phyloP scores from a whole-genome alignment of 1,284 basidiomycete species.

The Vanrija sp. region DNA sequence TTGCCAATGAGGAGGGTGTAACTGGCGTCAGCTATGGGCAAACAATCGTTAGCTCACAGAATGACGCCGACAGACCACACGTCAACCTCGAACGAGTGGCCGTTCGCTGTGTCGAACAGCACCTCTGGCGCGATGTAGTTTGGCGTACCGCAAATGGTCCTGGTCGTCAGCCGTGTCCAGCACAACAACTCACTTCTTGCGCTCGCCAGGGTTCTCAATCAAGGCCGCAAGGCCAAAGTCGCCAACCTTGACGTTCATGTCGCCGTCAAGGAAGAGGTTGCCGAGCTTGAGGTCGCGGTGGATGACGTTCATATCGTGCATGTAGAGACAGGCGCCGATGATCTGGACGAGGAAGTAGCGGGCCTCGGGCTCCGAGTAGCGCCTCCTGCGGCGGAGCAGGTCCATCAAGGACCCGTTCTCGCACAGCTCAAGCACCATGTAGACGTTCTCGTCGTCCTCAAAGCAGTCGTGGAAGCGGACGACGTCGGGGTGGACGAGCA shows the following conservation, averaged over 20 bases:
- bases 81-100: slow-evolving; percentile 97
- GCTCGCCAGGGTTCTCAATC: slow-evolving; percentile 90
- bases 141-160: slow-evolving; percentile 94
- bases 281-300: slow-evolving; percentile 94
- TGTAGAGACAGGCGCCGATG: slow-evolving; percentile 91
- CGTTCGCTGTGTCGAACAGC: slow-evolving; percentile 89
- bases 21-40: slow-evolving; percentile 19
- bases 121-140: slow-evolving; percentile 99
- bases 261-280: slow-evolving; percentile 85
- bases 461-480: slow-evolving; percentile 92
- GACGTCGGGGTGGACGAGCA: slow-evolving; percentile 87
- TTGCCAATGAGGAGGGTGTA: slow-evolving; percentile 92
- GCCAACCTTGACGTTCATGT: slow-evolving; percentile 95
- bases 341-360: slow-evolving; percentile 92
- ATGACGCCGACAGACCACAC: slow-evolving; percentile 98
- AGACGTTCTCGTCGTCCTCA: slow-evolving; percentile 92
- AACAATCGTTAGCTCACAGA: slow-evolving; percentile 51
- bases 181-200: slow-evolving; percentile 67
- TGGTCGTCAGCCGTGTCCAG: slow-evolving; percentile 20
- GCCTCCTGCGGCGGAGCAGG: slow-evolving; percentile 78
- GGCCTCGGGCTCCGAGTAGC: slow-evolving; percentile 88
- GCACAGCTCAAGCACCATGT: slow-evolving; percentile 94
- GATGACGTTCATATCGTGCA: slow-evolving; percentile 92
- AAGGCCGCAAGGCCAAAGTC: slow-evolving; percentile 96
- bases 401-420: slow-evolving; percentile 76